Percentiles rank a stretch among this genome's conserved stretches.
phyloP scores from a whole-genome alignment of 2,329 filamentous ascomycete species.

The Epichloe gansuensis region DNA sequence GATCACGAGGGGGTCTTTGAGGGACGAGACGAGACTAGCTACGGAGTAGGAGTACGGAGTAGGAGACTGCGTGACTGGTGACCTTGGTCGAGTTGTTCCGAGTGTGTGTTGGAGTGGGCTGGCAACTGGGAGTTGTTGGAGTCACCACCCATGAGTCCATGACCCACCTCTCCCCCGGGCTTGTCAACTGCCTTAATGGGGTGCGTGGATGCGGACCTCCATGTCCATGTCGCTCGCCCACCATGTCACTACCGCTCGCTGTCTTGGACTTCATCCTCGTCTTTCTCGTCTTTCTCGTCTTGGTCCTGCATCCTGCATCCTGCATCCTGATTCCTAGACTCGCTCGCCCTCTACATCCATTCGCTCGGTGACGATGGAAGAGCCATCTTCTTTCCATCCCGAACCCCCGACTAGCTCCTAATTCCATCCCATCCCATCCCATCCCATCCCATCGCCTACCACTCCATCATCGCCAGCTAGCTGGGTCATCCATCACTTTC shows the following conservation, averaged over 20 bases:
- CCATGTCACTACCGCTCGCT: background rate
- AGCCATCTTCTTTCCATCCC: conserved; percentile 2
- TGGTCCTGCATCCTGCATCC: background rate
- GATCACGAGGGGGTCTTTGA: background rate
- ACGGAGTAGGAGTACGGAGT: background rate
- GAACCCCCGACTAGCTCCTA: background rate
- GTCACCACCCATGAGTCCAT: no score
- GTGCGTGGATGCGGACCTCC: background rate
- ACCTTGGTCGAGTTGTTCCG: background rate
- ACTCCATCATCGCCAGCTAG: background rate
- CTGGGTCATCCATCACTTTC: background rate
- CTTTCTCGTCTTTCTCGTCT: background rate
- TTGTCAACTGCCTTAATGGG: conserved; percentile 6
- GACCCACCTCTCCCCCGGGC: background rate
- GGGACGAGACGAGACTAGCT: background rate
- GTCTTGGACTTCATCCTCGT: background rate
- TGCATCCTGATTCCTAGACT: background rate
- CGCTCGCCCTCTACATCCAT: background rate
- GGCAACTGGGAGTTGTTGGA: no score
- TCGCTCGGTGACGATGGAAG: conserved; percentile 6
- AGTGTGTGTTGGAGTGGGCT: background rate
- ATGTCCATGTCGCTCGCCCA: background rate
- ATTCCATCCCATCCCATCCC: background rate
- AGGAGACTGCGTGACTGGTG: background rate
- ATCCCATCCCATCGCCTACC: background rate